These are phyloP conservation scores for Pichia heedii DNA, from an alignment of 805 yeast genomes.

Conservation along the genomic window DNA sequence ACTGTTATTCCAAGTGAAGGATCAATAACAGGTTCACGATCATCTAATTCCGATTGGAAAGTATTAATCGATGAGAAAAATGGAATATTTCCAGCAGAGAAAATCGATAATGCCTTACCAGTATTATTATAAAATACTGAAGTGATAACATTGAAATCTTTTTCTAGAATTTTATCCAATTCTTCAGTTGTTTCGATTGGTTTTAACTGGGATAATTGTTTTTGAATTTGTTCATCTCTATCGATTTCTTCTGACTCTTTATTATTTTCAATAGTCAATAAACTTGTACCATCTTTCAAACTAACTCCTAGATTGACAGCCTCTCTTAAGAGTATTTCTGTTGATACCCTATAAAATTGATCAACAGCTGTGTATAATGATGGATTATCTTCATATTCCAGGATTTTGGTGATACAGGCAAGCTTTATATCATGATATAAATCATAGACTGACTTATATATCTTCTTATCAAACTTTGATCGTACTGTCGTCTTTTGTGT, in stretches of 20 bases:
- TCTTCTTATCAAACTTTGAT: constrained; percentile 29
- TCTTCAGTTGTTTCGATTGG: constrained; percentile 10
- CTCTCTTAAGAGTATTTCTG: constrained; percentile 59
- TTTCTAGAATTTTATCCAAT: constrained; percentile 25
- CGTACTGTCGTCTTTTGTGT: constrained; percentile 31
- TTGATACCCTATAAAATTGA: constrained; percentile 50
- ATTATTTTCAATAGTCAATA: neutral
- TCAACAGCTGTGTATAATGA: constrained; percentile 46
- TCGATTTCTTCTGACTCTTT: constrained; percentile 8
- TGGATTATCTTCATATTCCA: constrained; percentile 40
- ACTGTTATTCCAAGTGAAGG: constrained; percentile 45
- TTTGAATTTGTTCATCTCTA: constrained; percentile 9
- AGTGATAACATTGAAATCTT: constrained; percentile 55
- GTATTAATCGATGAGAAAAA: constrained; percentile 63
- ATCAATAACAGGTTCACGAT: constrained; percentile 59
- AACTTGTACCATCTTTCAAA: constrained; percentile 6
- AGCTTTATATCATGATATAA: constrained; percentile 61
- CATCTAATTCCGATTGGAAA: constrained; percentile 64
- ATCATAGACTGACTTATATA: constrained; percentile 43
- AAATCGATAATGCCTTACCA: constrained; percentile 56
- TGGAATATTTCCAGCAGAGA: constrained; percentile 60
- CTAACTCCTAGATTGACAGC: constrained; percentile 35
- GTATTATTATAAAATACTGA: constrained; percentile 40
- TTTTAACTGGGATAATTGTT: constrained; percentile 25
- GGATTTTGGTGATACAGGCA: constrained; percentile 41